Base-by-base conservation (phyloP, 192 early-diverging fungal species). In the Entophlyctis luteolus region DNA sequence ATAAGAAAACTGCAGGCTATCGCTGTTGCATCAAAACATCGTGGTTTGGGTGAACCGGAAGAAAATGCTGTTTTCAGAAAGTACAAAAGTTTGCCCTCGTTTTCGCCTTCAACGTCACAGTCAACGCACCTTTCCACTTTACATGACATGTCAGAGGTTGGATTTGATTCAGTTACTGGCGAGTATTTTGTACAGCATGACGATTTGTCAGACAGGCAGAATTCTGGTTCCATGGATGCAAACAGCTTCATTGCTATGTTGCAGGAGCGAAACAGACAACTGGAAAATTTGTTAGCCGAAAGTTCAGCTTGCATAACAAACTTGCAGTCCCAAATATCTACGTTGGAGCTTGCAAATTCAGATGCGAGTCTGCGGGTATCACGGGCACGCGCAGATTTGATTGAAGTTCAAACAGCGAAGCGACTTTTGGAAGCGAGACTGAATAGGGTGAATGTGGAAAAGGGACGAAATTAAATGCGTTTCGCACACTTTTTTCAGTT, bases 311-410 rank as follows among this genome's bases (percentile, higher is more conserved):
- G 52, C 5, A 66, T 66, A 28, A 52, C 39, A n/a, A 66, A 55
- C 27, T 36, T 66, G 27, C 63, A 66, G 42, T 66, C 63, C 22
- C 63, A 66, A 55, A 34, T 66, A 10, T 66, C 63, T 4, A 53
- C 39, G 37, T 34, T 66, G 18, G 63, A 66, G 27, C 52, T 66
- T 8, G 48, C 48, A 3, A 66, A 66, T 22, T 28, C 14, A n/a
- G 50, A 66, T 20, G 63, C 63, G 6, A 66, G 63, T 38, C 55
- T 66, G 50, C 27, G 63, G 18, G 63, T 54, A 14, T 66, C 63
- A 20, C 48, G 63, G 10, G 63, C 63, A 25, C 28, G 63, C 2
- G 50, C 63, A 20, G 63, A 66, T 25, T 66, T 66, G 49, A 52
- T 66, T 52, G 63, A 66, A 35, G 27, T 47, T 1, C 47, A 34